Percentiles rank a stretch among this genome's conserved stretches.
Evolutionary conservation across 2,329 filamentous ascomycete genomes (phyloP).

Genomic region (Trichoderma cornu-damae): DNA sequence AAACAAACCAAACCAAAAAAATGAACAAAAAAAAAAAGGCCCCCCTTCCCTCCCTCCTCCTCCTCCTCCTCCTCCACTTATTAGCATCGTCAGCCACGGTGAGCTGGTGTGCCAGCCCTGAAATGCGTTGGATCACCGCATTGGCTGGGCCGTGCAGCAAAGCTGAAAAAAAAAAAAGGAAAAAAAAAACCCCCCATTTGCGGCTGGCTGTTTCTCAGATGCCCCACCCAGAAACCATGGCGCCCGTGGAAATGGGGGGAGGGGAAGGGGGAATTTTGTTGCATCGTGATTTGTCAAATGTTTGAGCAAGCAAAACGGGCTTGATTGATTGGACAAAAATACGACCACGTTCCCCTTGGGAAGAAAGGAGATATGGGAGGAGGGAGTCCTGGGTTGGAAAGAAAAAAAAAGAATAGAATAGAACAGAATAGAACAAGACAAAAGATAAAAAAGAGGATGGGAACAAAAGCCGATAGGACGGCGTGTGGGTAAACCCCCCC

Average conservation of each 20-base stretch:
- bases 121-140: conserved; percentile 6
- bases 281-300: conserved; percentile 16
- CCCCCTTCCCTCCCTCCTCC: too few relatives aligned
- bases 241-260: conserved; percentile 11
- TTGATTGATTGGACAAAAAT: conserved; percentile 17
- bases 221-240: conserved; percentile 14
- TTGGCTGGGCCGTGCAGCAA: conserved; percentile 8
- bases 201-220: conserved; percentile 12
- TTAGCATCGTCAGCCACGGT: conserved; percentile 7
- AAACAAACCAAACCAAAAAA: too few relatives aligned
- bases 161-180: conserved; percentile 7
- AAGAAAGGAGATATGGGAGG: background rate
- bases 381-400: background rate
- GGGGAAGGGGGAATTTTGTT: too few relatives aligned
- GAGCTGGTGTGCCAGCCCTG: conserved; percentile 7
- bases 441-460: too few relatives aligned
- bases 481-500: too few relatives aligned
- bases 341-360: conserved; percentile 10
- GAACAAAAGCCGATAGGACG: too few relatives aligned
- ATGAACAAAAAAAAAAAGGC: too few relatives aligned
- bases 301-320: background rate
- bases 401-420: too few relatives aligned
- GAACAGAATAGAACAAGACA: too few relatives aligned
- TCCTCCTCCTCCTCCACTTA: too few relatives aligned
- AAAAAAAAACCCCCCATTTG: too few relatives aligned